Base-by-base conservation (phyloP, 2,329 filamentous ascomycete species). In the Calonectria honghensis region DNA sequence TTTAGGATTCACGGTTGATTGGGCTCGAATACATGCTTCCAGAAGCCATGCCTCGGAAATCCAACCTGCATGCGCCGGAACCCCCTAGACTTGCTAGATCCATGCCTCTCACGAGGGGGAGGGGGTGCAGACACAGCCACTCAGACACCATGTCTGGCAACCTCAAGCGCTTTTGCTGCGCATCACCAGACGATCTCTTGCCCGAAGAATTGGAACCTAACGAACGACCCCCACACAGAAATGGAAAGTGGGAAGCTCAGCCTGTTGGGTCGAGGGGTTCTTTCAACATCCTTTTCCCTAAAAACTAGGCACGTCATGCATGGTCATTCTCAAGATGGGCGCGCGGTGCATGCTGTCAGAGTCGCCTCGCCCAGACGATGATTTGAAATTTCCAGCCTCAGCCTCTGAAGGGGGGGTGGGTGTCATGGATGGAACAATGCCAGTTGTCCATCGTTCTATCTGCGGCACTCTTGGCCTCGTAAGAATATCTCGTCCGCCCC, bases 361-460 rank as follows among this genome's bases (percentile, higher is more conserved):
- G 41, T 70, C 67, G 52, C 67, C 72, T 52, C 54, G 52, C 61
- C 39, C 51, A 27, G 45, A 18, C 48, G n/a, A 54, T 41, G 32
- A 70, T 59, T 32, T 70, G 27, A 29, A 24, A 50, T 32, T 65
- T 14, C 29, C 54, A 69, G 48, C 45, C 50, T 67, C 67, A 45
- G 64, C 66, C 65, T 69, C 57, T 52, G 45, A 32, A 39, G 32
- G 61, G 65, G 52, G 77, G 66, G 68, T 69, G 73, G 70, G 45
- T 68, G 51, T 75, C 63, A 68, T 70, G 68, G 35, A 74, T 75
- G 72, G 65, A 64, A 75, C 72, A 76, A 75, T 68, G 75, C 73
- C 78, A 80, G 78, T 54, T 80, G 75, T 81, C 68, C 70, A 72
- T 73, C 68, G 61, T 75, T 72, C 72, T 77, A 76, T 75, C 71